These are phyloP conservation scores for Chrysoporthe puriensis DNA, from an alignment of 2,329 filamentous ascomycete genomes.

Conservation along the genomic window DNA sequence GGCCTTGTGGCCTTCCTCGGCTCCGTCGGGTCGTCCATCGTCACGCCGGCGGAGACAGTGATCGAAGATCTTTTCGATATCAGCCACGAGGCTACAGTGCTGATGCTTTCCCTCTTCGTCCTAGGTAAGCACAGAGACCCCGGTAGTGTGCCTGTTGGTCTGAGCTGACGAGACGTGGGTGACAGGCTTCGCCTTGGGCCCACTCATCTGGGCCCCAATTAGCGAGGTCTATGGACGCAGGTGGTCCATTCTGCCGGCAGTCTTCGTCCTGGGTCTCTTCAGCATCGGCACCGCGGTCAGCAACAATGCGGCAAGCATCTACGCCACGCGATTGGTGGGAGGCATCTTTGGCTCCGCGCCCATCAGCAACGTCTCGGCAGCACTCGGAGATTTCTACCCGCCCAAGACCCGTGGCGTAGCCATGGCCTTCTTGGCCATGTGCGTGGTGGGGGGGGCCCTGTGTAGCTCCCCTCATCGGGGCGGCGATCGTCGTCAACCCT, in stretches of 20 bases:
- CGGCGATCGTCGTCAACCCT: slow-evolving; percentile 39
- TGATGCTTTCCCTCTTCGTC: slow-evolving; percentile 51
- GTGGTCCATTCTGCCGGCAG: slow-evolving; percentile 46
- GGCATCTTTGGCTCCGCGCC: slow-evolving; percentile 49
- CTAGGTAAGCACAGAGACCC: slow-evolving; percentile 30
- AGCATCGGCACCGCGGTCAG: slow-evolving; percentile 49
- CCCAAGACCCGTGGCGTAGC: slow-evolving; percentile 33
- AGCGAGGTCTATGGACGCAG: slow-evolving; percentile 51
- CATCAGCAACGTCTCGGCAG: slow-evolving; percentile 47
- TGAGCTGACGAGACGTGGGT: not conserved
- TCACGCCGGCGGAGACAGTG: slow-evolving; percentile 47
- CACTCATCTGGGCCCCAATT: slow-evolving; percentile 46
- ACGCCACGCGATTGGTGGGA: slow-evolving; percentile 41
- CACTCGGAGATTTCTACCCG: slow-evolving; percentile 47
- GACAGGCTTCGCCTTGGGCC: slow-evolving; percentile 43
- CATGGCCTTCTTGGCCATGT: slow-evolving; percentile 41
- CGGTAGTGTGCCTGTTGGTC: not conserved
- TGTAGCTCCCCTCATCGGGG: slow-evolving; percentile 47
- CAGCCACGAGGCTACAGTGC: slow-evolving; percentile 47
- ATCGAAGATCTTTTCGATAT: slow-evolving; percentile 49
- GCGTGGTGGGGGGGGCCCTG: slow-evolving; percentile 34
- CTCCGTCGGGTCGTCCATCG: slow-evolving; percentile 54
- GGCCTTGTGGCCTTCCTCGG: slow-evolving; percentile 54
- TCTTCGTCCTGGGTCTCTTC: slow-evolving; percentile 48
- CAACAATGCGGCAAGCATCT: slow-evolving; percentile 29